These are phyloP conservation scores for Colletotrichum plurivorum DNA, from an alignment of 2,329 filamentous ascomycete species.

Conservation along the genomic window DNA sequence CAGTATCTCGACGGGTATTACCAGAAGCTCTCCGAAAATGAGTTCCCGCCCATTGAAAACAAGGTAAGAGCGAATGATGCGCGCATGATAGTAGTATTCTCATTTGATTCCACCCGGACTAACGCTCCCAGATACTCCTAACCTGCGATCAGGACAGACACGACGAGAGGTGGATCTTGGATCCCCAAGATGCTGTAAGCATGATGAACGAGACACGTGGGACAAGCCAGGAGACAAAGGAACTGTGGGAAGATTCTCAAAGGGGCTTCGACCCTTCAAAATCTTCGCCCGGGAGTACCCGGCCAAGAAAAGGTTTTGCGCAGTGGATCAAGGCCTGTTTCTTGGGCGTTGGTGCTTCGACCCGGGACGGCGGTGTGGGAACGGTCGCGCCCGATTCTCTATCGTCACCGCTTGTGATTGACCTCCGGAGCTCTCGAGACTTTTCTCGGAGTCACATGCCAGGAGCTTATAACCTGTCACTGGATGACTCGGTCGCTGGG, in stretches of 20 bases:
- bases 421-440: background rate
- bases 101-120: no score
- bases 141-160: slow-evolving; percentile 45
- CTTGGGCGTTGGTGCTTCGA: background rate
- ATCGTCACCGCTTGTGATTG: background rate
- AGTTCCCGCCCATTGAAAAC: slow-evolving; percentile 29
- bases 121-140: slow-evolving; percentile 44
- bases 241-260: no score
- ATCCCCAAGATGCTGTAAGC: slow-evolving; percentile 32
- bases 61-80: background rate
- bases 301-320: background rate
- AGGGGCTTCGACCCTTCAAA: background rate
- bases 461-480: slow-evolving; percentile 3
- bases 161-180: slow-evolving; percentile 47
- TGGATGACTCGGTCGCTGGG: background rate
- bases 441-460: slow-evolving; percentile 31
- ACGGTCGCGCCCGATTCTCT: background rate
- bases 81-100: no score
- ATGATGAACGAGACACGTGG: background rate
- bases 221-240: background rate
- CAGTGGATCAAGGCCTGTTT: background rate
- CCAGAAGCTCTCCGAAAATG: slow-evolving; percentile 12
- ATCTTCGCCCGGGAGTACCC: background rate
- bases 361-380: no score
- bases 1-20: slow-evolving; percentile 23